Percentiles rank a stretch among this genome's conserved stretches.
These are phyloP conservation scores for Eucalyptus victrix DNA, from an alignment of 345 rosid genomes.

Conservation along the genomic window DNA sequence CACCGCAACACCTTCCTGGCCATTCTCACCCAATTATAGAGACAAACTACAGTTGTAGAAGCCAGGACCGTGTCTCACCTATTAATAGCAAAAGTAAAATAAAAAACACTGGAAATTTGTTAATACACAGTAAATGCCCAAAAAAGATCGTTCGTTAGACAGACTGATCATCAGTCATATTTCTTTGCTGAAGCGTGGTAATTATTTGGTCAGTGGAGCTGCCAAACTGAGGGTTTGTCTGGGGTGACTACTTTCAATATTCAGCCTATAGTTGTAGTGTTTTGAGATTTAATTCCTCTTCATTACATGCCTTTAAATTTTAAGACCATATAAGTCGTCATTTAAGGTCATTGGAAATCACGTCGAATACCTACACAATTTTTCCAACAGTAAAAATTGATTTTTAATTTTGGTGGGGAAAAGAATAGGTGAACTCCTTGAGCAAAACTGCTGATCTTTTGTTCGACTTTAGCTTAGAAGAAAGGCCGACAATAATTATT, in stretches of 20 bases:
- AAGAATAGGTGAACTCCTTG: not conserved
- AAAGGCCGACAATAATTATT: not conserved
- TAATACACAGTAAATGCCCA: not conserved
- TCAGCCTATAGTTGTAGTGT: not conserved
- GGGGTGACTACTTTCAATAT: not conserved
- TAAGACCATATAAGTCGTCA: not conserved
- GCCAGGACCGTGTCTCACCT: conserved; percentile 92
- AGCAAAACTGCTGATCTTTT: not conserved
- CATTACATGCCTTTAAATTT: not conserved
- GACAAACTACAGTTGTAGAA: conserved; percentile 54
- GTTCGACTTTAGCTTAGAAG: not conserved
- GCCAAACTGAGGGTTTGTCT: not conserved
- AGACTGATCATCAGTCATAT: not conserved
- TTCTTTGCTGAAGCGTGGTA: not conserved
- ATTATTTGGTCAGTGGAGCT: not conserved
- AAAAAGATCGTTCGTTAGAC: not conserved
- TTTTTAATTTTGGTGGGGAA: not conserved
- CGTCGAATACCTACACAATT: not conserved
- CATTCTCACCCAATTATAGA: conserved; percentile 21
- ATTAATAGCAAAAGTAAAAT: not conserved
- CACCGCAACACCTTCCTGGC: conserved; percentile 33
- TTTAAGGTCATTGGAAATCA: not conserved
- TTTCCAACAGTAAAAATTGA: not conserved
- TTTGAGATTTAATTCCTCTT: not conserved
- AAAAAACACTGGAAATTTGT: not conserved